Conservation (phyloP, 2,329 filamentous ascomycete genomes). For the Cercospora zeina region DNA sequence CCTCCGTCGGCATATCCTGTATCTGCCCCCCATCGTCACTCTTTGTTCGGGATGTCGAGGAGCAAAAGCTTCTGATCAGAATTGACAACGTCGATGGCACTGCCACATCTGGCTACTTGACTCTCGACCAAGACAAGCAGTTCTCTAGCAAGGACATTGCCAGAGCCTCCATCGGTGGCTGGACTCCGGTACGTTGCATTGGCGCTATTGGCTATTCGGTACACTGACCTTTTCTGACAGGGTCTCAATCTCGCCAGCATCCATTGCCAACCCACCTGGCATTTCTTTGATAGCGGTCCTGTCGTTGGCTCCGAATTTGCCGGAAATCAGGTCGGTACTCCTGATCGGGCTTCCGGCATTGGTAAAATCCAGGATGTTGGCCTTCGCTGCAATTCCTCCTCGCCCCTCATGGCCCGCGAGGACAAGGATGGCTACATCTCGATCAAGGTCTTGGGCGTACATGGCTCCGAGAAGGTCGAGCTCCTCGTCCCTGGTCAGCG, state of each 20-base stretch:
- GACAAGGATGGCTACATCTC: conserved; percentile 2
- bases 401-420: background rate
- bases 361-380: background rate
- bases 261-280: conserved; percentile 3
- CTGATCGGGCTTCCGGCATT: background rate
- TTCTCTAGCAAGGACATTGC: background rate
- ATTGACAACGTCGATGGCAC: background rate
- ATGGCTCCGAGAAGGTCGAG: background rate
- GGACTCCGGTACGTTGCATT: background rate
- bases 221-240: background rate
- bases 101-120: background rate
- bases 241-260: background rate
- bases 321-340: background rate
- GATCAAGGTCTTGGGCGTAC: background rate
- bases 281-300: background rate
- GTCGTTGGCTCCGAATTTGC: background rate
- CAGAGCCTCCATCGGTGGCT: background rate
- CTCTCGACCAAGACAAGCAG: background rate
- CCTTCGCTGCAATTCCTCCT: background rate
- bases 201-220: background rate
- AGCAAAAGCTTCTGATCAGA: background rate
- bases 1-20: background rate
- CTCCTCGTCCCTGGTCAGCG: background rate
- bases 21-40: background rate
- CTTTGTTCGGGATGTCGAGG: background rate